Evolutionary conservation across 495 filamentous ascomycete genomes (phyloP).

Genomic region (Bacidia rubella): DNA sequence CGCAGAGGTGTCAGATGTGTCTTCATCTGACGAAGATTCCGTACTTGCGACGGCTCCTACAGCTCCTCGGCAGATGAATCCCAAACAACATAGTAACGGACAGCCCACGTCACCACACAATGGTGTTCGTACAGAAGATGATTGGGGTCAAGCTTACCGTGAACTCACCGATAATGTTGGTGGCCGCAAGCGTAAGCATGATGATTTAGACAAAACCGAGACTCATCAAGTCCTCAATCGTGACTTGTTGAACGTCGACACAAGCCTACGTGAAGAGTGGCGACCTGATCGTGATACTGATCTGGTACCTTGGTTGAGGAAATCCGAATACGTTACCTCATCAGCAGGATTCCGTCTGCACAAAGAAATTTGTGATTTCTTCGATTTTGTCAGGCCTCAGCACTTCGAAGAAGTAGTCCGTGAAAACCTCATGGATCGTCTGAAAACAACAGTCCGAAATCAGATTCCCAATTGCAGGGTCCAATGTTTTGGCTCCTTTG

Average conservation of each 20-base stretch:
- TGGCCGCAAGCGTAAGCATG: slow-evolving; percentile 54
- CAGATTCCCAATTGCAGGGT: slow-evolving; percentile 44
- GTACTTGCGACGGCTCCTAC: slow-evolving; percentile 21
- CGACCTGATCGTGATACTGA: slow-evolving; percentile 26
- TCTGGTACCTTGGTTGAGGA: slow-evolving; percentile 48
- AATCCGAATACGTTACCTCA: slow-evolving; percentile 12
- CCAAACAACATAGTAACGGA: background rate
- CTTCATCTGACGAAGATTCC: background rate
- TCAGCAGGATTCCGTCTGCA: slow-evolving; percentile 45
- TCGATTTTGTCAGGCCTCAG: slow-evolving; percentile 64
- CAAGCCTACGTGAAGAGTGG: slow-evolving; percentile 50
- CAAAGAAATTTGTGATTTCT: slow-evolving; percentile 79
- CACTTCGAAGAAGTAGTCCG: slow-evolving; percentile 64
- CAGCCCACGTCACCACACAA: background rate
- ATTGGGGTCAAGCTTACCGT: background rate
- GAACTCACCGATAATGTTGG: background rate
- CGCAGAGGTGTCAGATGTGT: slow-evolving; percentile 7
- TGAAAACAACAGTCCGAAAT: slow-evolving; percentile 37
- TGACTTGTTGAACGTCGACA: slow-evolving; percentile 16
- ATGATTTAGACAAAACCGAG: slow-evolving; percentile 52
- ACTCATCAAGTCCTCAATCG: slow-evolving; percentile 21
- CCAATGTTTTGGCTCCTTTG: slow-evolving; percentile 77
- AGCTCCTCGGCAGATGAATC: slow-evolving; percentile 19
- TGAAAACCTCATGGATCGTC: slow-evolving; percentile 51
- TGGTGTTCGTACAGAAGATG: slow-evolving; percentile 6